phyloP scores from a whole-genome alignment of 805 yeast species.

The Hanseniaspora occidentalis region DNA sequence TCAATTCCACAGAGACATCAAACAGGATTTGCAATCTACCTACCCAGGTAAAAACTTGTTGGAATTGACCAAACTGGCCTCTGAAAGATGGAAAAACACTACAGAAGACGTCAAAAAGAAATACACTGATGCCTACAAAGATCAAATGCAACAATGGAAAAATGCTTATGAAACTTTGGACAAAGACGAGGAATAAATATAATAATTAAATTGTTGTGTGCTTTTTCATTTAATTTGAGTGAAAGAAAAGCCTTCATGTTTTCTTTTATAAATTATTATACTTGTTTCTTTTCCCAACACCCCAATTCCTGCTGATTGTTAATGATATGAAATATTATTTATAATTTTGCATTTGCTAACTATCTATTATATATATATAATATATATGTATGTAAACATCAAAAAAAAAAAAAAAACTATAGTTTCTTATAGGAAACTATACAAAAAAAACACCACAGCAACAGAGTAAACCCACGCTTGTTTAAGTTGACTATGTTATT shows the following conservation, averaged over 20 bases:
- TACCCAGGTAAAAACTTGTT: constrained; percentile 21
- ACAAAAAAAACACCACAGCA: too few relatives aligned
- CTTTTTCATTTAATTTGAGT: not conserved
- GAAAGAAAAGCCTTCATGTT: too few relatives aligned
- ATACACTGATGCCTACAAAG: constrained; percentile 25
- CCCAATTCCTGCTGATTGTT: too few relatives aligned
- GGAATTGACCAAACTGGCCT: constrained; percentile 23
- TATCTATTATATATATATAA: not conserved
- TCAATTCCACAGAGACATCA: constrained; percentile 24
- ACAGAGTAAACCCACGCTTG: too few relatives aligned
- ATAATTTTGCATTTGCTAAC: too few relatives aligned
- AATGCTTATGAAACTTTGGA: constrained; percentile 9
- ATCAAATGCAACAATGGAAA: constrained; percentile 28
- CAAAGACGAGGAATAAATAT: not conserved
- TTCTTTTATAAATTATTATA: too few relatives aligned
- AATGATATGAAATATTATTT: too few relatives aligned
- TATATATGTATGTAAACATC: not conserved
- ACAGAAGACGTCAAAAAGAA: constrained; percentile 3
- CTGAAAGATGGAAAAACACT: constrained; percentile 9
- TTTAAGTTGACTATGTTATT: too few relatives aligned
- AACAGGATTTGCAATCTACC: constrained; percentile 21
- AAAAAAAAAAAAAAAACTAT: constrained; percentile 1
- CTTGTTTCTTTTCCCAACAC: too few relatives aligned
- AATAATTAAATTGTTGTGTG: not conserved
- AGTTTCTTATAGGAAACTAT: too few relatives aligned